Base-by-base conservation (phyloP, 768 basidiomycete species). In the Serendipita vermifera region DNA sequence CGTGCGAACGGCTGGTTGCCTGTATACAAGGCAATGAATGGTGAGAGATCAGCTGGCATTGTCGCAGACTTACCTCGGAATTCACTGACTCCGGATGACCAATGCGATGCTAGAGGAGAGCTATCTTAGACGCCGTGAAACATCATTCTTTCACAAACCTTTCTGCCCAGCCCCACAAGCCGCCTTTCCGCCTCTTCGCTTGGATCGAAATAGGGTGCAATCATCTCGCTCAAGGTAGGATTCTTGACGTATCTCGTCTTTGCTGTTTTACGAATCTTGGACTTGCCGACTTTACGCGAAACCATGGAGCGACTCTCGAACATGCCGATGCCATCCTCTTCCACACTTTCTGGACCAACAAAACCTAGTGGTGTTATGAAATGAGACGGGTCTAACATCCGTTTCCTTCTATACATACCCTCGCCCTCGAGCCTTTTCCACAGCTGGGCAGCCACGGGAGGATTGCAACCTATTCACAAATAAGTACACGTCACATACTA, bases 401-500 rank as follows among this genome's bases (percentile, higher is more conserved):
- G 13, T 27, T 40, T 9, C 36, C 22, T 43, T 11, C 31, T 26
- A 31, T 29, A 55, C 54, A 13, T 32, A 84, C 87, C 84, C 73
- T 88, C 82, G 33, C 72, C 72, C 67, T 87, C 83, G 14, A 89
- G 73, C 41, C 82, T 70, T 63, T 78, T 80, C 62, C 87, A 75
- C 32, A 87, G 67, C 60, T 83, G 82, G 2, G 76, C 74, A 31
- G 79, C 76, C 4, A 82, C 71, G 14, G 73, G 64, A 43, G 74
- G 70, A 55, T 78, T 72, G 46, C 78, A 79, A 36, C 76, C 83
- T 80, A 59, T n/a, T n/a, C n/a, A n/a, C n/a, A 38, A 31, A 58
- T 48, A 20, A 38, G 20, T 24, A 7, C 29, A 5, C 27, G 35
- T 33, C 17, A 33, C 38, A 9, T 27, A 33, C 26, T 39, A 29